A percentile compares a stretch with the other conserved stretches of the same genome.
These are phyloP conservation scores for Brassica hybrid DNA, from an alignment of 441 rosid genomes.

Conservation along the genomic window DNA sequence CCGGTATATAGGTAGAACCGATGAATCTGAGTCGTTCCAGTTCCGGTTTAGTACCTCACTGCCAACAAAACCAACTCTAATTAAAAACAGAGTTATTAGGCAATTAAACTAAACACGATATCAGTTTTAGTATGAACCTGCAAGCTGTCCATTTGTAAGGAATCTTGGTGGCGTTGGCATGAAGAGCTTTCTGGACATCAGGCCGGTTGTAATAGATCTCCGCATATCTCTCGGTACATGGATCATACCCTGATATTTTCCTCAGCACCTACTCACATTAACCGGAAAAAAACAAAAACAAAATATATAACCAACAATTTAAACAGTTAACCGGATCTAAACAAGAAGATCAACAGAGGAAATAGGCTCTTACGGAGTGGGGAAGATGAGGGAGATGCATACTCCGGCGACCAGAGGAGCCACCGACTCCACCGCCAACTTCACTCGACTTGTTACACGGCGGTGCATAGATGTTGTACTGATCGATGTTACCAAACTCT, in stretches of 20 bases:
- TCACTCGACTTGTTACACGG: constrained; percentile 92
- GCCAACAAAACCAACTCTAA: constrained; percentile 1
- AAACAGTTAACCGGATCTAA: constrained; percentile 1
- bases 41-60: constrained; percentile 84
- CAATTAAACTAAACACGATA: neutral
- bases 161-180: constrained; percentile 75
- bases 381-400: constrained; percentile 54
- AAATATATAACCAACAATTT: too few species aligned
- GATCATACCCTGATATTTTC: constrained; percentile 86
- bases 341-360: neutral
- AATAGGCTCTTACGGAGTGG: constrained; percentile 46
- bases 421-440: constrained; percentile 12
- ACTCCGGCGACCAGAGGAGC: constrained; percentile 46
- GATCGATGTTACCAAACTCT: constrained; percentile 97
- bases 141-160: constrained; percentile 99
- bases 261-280: constrained; percentile 45
- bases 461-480: constrained; percentile 87
- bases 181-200: constrained; percentile 91
- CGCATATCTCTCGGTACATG: constrained; percentile 97
- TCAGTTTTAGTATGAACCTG: constrained; percentile 54
- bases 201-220: constrained; percentile 92
- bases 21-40: constrained; percentile 89
- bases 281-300: too few species aligned
- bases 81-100: neutral
- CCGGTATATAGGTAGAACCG: constrained; percentile 84